Percentiles rank a stretch among this genome's conserved stretches.
These are phyloP conservation scores for Kwoniella sp. DNA, from an alignment of 768 basidiomycete genomes.

Conservation along the genomic window DNA sequence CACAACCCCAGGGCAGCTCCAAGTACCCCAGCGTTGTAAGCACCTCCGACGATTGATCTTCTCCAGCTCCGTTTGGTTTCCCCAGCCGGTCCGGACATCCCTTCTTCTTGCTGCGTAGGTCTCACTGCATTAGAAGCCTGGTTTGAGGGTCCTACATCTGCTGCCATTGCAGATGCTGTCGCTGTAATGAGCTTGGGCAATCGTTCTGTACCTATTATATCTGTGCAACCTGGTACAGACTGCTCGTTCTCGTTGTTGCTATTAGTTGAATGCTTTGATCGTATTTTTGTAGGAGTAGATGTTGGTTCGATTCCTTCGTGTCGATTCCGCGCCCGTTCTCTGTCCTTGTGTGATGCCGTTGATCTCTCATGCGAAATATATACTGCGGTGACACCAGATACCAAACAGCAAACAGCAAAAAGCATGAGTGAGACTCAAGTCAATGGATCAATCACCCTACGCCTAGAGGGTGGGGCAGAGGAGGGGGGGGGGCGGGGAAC, in stretches of 20 bases:
- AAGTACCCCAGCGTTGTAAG: conserved; percentile 17
- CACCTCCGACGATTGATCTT: conserved; percentile 12
- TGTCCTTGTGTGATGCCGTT: neutral
- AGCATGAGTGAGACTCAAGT: no score
- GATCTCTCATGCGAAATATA: conserved; percentile 7
- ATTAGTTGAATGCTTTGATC: neutral
- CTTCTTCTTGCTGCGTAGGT: no score
- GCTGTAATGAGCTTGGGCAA: no score
- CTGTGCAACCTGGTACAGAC: neutral
- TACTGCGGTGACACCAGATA: conserved; percentile 1
- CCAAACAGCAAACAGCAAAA: no score
- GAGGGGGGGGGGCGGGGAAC: no score
- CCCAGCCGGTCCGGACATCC: neutral
- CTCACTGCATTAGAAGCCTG: no score
- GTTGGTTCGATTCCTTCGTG: neutral
- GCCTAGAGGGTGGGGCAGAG: no score
- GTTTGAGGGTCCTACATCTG: no score
- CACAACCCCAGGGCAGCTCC: conserved; percentile 29
- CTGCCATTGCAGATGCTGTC: no score
- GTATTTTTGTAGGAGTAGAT: neutral
- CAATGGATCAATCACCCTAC: no score
- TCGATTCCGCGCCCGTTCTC: neutral
- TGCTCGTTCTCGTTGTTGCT: neutral
- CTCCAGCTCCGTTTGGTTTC: conserved; percentile 14
- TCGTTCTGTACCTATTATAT: no score